Percentiles rank a stretch among this genome's conserved stretches.
phyloP scores from a whole-genome alignment of 1,139 yeast genomes.

The Pichia sp. region DNA sequence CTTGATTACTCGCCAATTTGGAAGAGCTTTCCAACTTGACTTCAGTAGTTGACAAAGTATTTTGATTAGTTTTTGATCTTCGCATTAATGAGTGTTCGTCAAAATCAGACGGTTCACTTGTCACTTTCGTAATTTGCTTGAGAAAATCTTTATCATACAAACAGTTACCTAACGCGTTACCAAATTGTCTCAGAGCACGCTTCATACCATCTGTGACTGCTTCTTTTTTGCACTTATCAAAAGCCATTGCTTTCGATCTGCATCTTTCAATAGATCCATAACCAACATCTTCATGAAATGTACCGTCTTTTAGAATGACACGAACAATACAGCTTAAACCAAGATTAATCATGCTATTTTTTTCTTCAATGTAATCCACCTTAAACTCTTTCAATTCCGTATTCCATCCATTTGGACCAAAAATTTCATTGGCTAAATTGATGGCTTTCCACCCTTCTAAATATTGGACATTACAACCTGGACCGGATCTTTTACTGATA shows the following conservation, averaged over 20 bases:
- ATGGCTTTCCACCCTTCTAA: constrained; percentile 80
- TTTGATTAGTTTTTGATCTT: constrained; percentile 11
- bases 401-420: constrained; percentile 79
- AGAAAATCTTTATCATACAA: constrained; percentile 63
- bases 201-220: constrained; percentile 78
- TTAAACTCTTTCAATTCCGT: constrained; percentile 57
- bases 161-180: constrained; percentile 75
- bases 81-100: constrained; percentile 39
- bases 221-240: constrained; percentile 74
- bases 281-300: constrained; percentile 75
- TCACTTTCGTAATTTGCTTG: constrained; percentile 44
- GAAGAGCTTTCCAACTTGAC: too few relatives aligned
- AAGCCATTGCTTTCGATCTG: constrained; percentile 60
- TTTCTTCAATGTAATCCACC: constrained; percentile 66
- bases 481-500: constrained; percentile 74
- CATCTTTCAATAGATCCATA: constrained; percentile 75
- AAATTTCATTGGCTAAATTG: constrained; percentile 68
- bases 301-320: constrained; percentile 65
- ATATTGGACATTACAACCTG: constrained; percentile 60
- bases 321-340: constrained; percentile 68
- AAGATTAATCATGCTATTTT: constrained; percentile 46
- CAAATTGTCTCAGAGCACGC: constrained; percentile 69
- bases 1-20: too few relatives aligned
- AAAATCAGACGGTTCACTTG: constrained; percentile 42
- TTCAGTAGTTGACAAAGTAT: background rate